A percentile compares a stretch with the other conserved stretches of the same genome.
These are phyloP conservation scores for Choiromyces venosus DNA, from an alignment of 495 filamentous ascomycete species.

Conservation along the genomic window DNA sequence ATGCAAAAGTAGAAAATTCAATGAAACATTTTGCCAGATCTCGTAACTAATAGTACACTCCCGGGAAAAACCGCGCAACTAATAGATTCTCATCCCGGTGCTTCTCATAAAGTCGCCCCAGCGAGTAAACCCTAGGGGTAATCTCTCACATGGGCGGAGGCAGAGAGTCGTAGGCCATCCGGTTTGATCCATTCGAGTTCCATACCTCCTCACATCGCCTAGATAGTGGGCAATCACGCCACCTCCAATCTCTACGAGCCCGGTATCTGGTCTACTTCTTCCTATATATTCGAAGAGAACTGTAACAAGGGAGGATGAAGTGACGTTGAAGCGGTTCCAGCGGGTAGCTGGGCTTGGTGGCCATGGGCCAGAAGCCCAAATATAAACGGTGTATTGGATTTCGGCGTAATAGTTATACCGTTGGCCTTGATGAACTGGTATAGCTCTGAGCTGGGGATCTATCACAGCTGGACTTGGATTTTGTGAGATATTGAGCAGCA, in stretches of 20 bases:
- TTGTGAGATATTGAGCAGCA: constrained; percentile 2
- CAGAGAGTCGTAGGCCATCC: not conserved
- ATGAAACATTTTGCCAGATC: constrained; percentile 1
- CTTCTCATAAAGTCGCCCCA: not conserved
- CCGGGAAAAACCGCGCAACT: not conserved
- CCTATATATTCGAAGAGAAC: not conserved
- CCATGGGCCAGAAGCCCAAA: not conserved
- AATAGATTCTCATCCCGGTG: not conserved
- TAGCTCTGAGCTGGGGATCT: not conserved
- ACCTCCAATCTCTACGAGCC: not conserved
- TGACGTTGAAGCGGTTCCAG: not conserved
- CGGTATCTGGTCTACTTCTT: not conserved
- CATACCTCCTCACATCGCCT: not conserved
- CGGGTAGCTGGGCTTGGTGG: not conserved
- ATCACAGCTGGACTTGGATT: not conserved
- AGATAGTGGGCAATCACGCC: not conserved
- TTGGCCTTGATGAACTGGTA: not conserved
- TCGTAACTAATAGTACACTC: not conserved
- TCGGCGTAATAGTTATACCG: not conserved
- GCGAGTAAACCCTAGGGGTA: not conserved
- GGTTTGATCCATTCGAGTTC: not conserved
- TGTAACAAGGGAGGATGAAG: not conserved
- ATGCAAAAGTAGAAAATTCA: not conserved
- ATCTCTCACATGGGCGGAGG: not conserved
- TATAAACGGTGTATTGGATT: not conserved